Percentiles rank a stretch among this genome's conserved stretches.
These are phyloP conservation scores for Schwanniomyces yamadae DNA, from an alignment of 805 yeast genomes.

Conservation along the genomic window DNA sequence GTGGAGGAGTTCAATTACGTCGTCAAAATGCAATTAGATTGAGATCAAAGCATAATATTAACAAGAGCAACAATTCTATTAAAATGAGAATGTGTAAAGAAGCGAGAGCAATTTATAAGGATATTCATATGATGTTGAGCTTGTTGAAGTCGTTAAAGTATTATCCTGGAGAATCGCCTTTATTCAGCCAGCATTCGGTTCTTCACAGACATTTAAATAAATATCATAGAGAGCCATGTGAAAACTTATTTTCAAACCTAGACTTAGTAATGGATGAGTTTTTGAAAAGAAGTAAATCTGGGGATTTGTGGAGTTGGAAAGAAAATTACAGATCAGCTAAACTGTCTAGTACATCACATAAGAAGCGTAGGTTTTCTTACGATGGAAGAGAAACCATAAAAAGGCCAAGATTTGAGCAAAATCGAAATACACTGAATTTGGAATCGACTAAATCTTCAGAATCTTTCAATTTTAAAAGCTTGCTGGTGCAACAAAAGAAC, in stretches of 20 bases:
- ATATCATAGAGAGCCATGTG: slow-evolving; percentile 4
- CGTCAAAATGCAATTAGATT: slow-evolving; percentile 35
- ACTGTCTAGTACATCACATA: neutral
- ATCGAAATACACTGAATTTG: no score
- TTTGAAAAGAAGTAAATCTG: slow-evolving; percentile 9
- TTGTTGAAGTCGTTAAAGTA: slow-evolving; percentile 1
- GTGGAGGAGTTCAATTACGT: slow-evolving; percentile 21
- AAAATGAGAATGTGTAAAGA: slow-evolving; percentile 9
- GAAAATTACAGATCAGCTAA: neutral
- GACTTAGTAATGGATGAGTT: slow-evolving; percentile 13
- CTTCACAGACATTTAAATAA: slow-evolving; percentile 5
- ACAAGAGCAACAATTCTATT: neutral
- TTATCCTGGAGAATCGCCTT: slow-evolving; percentile 5
- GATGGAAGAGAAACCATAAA: neutral
- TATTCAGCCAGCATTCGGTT: slow-evolving; percentile 4
- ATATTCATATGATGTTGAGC: slow-evolving; percentile 7
- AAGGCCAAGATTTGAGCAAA: slow-evolving; percentile 1
- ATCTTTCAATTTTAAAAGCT: slow-evolving; percentile 4
- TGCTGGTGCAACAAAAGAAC: slow-evolving; percentile 12
- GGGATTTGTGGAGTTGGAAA: slow-evolving; percentile 10
- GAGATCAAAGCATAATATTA: slow-evolving; percentile 4
- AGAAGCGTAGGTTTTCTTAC: slow-evolving; percentile 4
- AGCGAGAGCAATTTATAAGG: slow-evolving; percentile 10
- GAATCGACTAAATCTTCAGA: neutral
- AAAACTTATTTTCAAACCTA: slow-evolving; percentile 10